These are phyloP conservation scores for Sugiyamaella neomexicana DNA, from an alignment of 1,139 yeast genomes.

Conservation along the genomic window DNA sequence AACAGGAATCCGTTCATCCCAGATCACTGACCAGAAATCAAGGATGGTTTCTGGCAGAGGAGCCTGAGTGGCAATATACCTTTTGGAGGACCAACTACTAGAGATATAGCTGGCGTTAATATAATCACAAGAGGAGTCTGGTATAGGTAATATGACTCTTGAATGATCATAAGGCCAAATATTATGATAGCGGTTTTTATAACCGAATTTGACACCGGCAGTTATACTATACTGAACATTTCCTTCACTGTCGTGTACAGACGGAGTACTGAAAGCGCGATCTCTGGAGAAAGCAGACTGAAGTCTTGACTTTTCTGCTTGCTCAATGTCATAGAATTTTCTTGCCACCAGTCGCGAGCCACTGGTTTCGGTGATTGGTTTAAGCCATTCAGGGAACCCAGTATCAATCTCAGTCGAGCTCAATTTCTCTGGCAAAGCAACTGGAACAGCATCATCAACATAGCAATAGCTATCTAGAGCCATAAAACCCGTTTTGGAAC, in stretches of 20 bases:
- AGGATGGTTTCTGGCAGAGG: constrained; percentile 74
- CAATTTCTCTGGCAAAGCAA: constrained; percentile 25
- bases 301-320: constrained; percentile 42
- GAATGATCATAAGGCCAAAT: constrained; percentile 82
- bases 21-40: constrained; percentile 79
- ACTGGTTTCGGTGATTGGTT: constrained; percentile 31
- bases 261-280: constrained; percentile 24
- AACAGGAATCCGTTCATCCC: constrained; percentile 59
- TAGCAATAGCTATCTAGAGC: constrained; percentile 27
- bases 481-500: constrained; percentile 33
- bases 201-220: constrained; percentile 72
- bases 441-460: constrained; percentile 27
- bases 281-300: constrained; percentile 35
- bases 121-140: constrained; percentile 44
- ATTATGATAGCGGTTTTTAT: constrained; percentile 73
- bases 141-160: constrained; percentile 49
- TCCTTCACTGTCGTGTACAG: constrained; percentile 16
- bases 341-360: constrained; percentile 41
- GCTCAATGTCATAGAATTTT: constrained; percentile 42
- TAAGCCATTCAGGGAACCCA: constrained; percentile 42
- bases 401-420: constrained; percentile 7
- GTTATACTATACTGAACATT: constrained; percentile 24
- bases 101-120: constrained; percentile 62
- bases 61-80: constrained; percentile 83
- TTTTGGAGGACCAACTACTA: constrained; percentile 36